Evolutionary conservation across 495 filamentous ascomycete species (phyloP).

Genomic region (Xylaria grammica): DNA sequence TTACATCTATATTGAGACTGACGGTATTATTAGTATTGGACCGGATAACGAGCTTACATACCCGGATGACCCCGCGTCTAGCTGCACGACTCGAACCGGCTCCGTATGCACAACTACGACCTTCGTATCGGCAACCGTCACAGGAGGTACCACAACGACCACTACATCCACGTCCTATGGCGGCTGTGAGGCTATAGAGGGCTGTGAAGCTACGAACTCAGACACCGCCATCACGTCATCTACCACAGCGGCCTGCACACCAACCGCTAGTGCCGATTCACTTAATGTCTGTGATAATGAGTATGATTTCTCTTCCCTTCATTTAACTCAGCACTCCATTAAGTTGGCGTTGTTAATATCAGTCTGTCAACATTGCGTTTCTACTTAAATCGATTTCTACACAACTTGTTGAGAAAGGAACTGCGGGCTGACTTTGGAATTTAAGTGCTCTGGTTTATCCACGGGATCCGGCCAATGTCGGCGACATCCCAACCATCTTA

Average conservation of each 20-base stretch:
- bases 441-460: neutral
- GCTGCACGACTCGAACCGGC: neutral
- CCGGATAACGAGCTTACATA: no score
- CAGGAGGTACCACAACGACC: neutral
- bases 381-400: no score
- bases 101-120: neutral
- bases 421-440: no score
- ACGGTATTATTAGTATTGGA: neutral
- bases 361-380: no score
- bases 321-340: no score
- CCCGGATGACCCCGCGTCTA: no score
- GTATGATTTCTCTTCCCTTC: no score
- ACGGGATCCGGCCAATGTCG: neutral
- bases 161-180: neutral
- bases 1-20: neutral
- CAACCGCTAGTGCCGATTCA: neutral
- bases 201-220: neutral
- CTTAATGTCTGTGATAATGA: neutral
- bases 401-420: no score
- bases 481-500: neutral
- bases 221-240: neutral
- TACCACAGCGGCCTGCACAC: neutral
- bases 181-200: neutral
- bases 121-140: neutral
- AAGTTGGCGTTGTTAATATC: no score